phyloP scores from a whole-genome alignment of 139 green algal species.

The Chlorella sp. region DNA sequence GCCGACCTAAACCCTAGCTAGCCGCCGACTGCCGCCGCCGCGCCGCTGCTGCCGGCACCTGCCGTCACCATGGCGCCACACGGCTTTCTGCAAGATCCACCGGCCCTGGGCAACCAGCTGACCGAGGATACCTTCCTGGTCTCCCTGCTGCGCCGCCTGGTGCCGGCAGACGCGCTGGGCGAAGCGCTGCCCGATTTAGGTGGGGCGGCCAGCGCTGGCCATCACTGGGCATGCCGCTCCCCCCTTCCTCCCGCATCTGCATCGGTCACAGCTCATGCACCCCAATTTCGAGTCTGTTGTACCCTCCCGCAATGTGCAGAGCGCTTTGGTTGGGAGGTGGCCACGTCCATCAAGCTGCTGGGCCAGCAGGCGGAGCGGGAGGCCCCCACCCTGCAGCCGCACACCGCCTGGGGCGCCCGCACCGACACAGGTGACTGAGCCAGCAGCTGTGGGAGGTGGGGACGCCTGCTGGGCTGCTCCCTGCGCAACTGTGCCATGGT shows the following conservation, averaged over 20 bases:
- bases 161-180: not conserved
- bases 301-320: not conserved
- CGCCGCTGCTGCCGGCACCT: too few relatives aligned
- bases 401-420: conserved; percentile 29
- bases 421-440: not conserved
- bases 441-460: not conserved
- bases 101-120: conserved; percentile 25
- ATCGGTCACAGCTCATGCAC: too few relatives aligned
- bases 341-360: conserved; percentile 19
- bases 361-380: conserved; percentile 24
- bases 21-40: not conserved
- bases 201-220: too few relatives aligned
- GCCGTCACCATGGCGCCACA: not conserved
- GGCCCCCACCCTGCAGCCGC: not conserved
- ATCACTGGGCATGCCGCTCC: too few relatives aligned
- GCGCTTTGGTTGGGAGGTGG: conserved; percentile 28
- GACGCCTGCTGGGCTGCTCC: not conserved
- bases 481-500: not conserved
- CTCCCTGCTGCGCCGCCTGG: not conserved
- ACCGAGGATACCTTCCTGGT: not conserved
- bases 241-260: not conserved
- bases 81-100: conserved; percentile 15
- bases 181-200: not conserved
- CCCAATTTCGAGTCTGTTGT: not conserved
- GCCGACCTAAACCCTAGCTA: too few relatives aligned